Evolutionary conservation across 768 basidiomycete species (phyloP).

Genomic region (Sarcomyxa edulis): DNA sequence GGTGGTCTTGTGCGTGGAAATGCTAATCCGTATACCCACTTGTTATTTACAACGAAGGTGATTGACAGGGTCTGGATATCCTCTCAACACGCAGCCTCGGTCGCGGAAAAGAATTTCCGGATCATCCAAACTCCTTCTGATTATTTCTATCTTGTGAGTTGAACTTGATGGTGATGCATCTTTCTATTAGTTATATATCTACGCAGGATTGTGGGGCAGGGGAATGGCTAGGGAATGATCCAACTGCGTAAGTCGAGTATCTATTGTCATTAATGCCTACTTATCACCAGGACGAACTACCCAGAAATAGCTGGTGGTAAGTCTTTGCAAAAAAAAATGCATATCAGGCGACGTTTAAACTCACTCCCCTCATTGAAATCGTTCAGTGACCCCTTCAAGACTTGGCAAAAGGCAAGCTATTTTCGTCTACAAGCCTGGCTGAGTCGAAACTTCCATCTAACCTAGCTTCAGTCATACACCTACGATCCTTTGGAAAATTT

Average conservation of each 20-base stretch:
- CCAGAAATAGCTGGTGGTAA: conserved; percentile 74
- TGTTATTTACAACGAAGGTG: conserved; percentile 4
- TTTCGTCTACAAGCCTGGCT: background rate
- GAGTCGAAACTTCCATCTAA: background rate
- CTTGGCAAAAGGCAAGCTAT: conserved; percentile 64
- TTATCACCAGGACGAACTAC: too few relatives aligned
- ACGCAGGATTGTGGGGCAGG: conserved; percentile 75
- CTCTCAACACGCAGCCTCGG: conserved; percentile 52
- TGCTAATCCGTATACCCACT: background rate
- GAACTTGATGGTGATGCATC: too few relatives aligned
- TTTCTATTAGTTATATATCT: too few relatives aligned
- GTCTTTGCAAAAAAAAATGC: too few relatives aligned
- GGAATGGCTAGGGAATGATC: conserved; percentile 54
- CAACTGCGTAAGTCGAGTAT: too few relatives aligned
- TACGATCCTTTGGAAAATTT: conserved; percentile 68
- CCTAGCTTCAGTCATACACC: conserved; percentile 43
- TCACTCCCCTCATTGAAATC: too few relatives aligned
- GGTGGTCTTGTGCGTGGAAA: conserved; percentile 47
- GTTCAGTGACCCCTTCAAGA: conserved; percentile 76
- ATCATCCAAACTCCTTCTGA: conserved; percentile 69
- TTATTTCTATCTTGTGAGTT: conserved; percentile 66
- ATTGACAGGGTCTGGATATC: conserved; percentile 66
- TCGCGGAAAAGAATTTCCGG: conserved; percentile 54
- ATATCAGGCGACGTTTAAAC: too few relatives aligned
- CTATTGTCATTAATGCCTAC: too few relatives aligned